Evolutionary conservation across 2,329 filamentous ascomycete species (phyloP), one percentile per base, ranked within the genome.

Genomic region (Arthroderma sp.): DNA sequence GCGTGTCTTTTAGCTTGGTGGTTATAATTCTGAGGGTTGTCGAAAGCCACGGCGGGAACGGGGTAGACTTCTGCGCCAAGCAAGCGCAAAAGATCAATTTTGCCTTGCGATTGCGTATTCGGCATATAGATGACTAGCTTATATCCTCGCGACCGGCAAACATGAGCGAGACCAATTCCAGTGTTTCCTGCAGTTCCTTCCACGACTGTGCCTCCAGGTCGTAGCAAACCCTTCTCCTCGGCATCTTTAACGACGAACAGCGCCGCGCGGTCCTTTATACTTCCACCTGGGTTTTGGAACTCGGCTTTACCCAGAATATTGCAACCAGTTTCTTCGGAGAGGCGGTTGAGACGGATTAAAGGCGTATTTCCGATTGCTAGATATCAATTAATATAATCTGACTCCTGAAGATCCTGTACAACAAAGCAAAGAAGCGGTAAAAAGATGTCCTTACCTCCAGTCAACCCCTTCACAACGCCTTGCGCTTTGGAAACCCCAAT

Each of bases 81-180:
- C 32, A 96, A 72, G 6, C 89, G 77, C 52, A 98, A 72, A 43
- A 98, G 75, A 64, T 96, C 91, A 61, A 98, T 85, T 73, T 98
- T 98, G 62, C 88, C 91, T 68, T 94, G 89, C 15, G 88, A 94
- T 69, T 96, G 91, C 40, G 89, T 96, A 72, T 98, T 84, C 57
- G 91, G 91, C 91, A 98, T 96, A 78, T 96, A 98, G 62, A 98
- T 98, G 60, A 96, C 88, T 42, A 94, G 80, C 62, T 83, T 83
- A 74, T 98, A 96, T 36, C 89, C 91, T 57, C 82, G 83, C 33
- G 82, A 85, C 49, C 89, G 79, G 69, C 91, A 96, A 46, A 98
- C 91, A 68, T 96, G 91, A 15, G 91, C 91, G 37, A 98, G 82
- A 1, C 91, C 91, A 64, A 98, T 98, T 53, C 91, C 91, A 29